A percentile compares a stretch with the other conserved stretches of the same genome.
phyloP scores from a whole-genome alignment of 2,329 filamentous ascomycete genomes.

The Fusarium pininemorale region DNA sequence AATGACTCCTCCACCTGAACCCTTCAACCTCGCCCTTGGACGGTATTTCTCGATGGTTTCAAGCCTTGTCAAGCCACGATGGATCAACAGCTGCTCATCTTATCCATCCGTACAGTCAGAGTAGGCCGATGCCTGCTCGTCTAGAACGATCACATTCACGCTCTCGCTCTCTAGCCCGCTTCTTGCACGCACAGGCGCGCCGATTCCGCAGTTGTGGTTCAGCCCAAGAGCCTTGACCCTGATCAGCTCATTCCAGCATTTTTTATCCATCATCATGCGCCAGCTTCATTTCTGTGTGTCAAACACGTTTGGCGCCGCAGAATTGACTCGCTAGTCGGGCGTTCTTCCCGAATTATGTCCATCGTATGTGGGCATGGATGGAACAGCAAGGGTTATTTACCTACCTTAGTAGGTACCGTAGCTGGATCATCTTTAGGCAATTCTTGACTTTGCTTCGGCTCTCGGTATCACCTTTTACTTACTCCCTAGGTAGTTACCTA shows the following conservation, averaged over 20 bases:
- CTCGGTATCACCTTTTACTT: slow-evolving; percentile 4
- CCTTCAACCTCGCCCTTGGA: slow-evolving; percentile 7
- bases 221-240: neutral
- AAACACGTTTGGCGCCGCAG: slow-evolving; percentile 5
- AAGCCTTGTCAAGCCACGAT: slow-evolving; percentile 30
- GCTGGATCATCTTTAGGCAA: neutral
- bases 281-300: slow-evolving; percentile 3
- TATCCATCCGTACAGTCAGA: slow-evolving; percentile 9
- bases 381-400: slow-evolving; percentile 1
- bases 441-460: slow-evolving; percentile 1
- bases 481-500: neutral
- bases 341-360: neutral
- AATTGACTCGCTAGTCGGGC: neutral
- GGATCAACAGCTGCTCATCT: slow-evolving; percentile 16
- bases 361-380: neutral
- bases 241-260: slow-evolving; percentile 6
- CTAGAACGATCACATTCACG: neutral
- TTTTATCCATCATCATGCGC: slow-evolving; percentile 5
- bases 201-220: slow-evolving; percentile 24
- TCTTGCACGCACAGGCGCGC: neutral
- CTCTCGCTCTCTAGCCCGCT: neutral
- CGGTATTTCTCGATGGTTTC: slow-evolving; percentile 17
- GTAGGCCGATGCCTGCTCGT: neutral
- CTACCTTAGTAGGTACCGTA: neutral
- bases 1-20: neutral